Base-by-base conservation (phyloP, 2,329 filamentous ascomycete genomes). In the Lachnellula hyalina region DNA sequence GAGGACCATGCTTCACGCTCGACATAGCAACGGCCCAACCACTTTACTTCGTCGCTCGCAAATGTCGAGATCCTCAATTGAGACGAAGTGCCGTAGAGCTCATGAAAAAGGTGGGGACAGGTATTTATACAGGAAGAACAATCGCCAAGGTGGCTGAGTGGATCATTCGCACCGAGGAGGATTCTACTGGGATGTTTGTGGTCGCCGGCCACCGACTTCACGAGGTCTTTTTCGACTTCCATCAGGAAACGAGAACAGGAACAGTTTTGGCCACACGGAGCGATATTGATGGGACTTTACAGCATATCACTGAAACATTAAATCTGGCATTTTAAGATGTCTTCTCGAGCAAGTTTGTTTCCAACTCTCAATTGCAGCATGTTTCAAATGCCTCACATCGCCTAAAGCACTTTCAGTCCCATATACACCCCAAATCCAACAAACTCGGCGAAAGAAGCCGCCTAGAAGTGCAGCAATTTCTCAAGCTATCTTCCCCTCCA, bases 51-150 rank as follows among this genome's bases (percentile, higher is more conserved):
- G 44, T 53, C 5, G 47, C 41, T 7, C 41, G 44, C 3, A 53
- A 54, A 36, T 58, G 55, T 48, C 36, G 55, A 40, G 52, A 58
- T 17, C n/a, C 42, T 12, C 6, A 11, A 3, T 17, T 58, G 25
- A 49, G 49, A 41, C 47, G 36, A 23, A 17, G 42, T 15, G 49
- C 52, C 8, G 53, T 53, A n/a, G 35, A 42, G 11, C 35, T 51
- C 9, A 50, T 58, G 56, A 51, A 47, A 17, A 38, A 47, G 14
- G 53, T 58, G 2, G 50, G 53, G 8, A 52, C 40, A 17, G 41
- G 48, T 7, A 50, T 55, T 2, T 55, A 53, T 40, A 53, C 46
- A 12, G 56, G 49, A 8, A 42, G 28, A 21, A 51, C 17, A 9
- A 42, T 56, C 3, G 51, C 51, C 3, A 53, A 35, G 34, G 50